Conservation (phyloP, 805 yeast genomes). For the Komagataella ulmi region DNA sequence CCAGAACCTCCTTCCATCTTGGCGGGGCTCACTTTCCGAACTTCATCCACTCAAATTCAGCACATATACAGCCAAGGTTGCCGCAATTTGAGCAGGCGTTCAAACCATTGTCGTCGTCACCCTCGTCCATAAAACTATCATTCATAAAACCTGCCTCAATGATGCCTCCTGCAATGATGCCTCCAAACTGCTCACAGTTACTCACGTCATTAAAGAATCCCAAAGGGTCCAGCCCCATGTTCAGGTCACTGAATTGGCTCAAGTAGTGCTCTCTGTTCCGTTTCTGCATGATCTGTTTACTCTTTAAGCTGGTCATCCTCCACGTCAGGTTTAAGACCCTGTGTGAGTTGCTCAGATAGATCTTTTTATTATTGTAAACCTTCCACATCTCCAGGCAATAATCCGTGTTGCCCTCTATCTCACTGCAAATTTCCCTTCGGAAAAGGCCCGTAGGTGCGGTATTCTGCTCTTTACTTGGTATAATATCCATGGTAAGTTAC, state of each 20-base stretch:
- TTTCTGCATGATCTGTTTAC: background rate
- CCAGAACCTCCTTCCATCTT: background rate
- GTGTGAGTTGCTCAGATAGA: slow-evolving; percentile 19
- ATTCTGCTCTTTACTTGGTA: background rate
- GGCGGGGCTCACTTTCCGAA: background rate
- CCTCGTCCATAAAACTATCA: background rate
- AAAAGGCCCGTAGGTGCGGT: background rate
- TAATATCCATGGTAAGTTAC: background rate
- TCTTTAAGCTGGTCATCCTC: slow-evolving; percentile 8
- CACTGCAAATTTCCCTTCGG: background rate
- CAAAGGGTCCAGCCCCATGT: background rate
- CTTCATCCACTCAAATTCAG: background rate
- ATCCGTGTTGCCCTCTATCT: background rate
- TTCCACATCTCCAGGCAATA: slow-evolving; percentile 16
- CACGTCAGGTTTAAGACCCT: slow-evolving; percentile 21
- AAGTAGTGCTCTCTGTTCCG: background rate
- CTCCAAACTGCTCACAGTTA: background rate
- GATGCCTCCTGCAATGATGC: background rate
- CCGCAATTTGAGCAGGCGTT: background rate
- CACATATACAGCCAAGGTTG: background rate
- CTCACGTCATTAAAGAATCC: background rate
- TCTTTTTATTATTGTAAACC: slow-evolving; percentile 21
- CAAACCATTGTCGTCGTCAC: background rate
- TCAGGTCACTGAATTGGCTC: background rate
- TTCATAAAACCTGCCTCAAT: background rate